phyloP scores from a whole-genome alignment of 208 protist species.

The Trypanosoma theileri region DNA sequence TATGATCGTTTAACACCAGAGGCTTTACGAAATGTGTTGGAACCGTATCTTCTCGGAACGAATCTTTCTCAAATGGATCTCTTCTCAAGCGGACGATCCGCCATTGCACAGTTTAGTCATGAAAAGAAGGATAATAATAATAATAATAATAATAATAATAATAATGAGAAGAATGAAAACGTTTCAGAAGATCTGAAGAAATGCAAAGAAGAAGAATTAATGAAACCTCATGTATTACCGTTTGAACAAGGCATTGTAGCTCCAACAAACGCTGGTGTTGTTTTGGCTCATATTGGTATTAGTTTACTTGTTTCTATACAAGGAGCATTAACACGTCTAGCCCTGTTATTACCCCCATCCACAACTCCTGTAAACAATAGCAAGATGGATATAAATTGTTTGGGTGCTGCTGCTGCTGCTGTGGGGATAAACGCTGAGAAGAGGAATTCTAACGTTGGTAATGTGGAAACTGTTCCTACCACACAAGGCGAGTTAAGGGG shows the following conservation, averaged over 20 bases:
- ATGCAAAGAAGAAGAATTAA: constrained; percentile 3
- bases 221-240: constrained; percentile 21
- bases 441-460: no score
- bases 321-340: constrained; percentile 30
- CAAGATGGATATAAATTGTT: no score
- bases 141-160: not conserved
- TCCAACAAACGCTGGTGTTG: constrained; percentile 27
- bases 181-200: not conserved
- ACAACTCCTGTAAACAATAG: not conserved
- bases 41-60: constrained; percentile 40
- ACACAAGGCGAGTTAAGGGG: no score
- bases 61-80: constrained; percentile 56
- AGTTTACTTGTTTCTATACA: constrained; percentile 63
- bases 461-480: no score
- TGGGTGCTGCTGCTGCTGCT: no score
- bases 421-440: no score
- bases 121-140: constrained; percentile 3
- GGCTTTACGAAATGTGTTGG: constrained; percentile 33
- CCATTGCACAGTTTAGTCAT: constrained; percentile 38
- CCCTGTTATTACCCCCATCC: constrained; percentile 12
- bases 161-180: not conserved
- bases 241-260: constrained; percentile 14
- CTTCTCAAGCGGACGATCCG: constrained; percentile 40
- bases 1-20: constrained; percentile 30
- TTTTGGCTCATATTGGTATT: constrained; percentile 53